Evolutionary conservation across 2,329 filamentous ascomycete genomes (phyloP), one percentile per base, ranked within the genome.

Genomic region (Aspergillus nomiae): DNA sequence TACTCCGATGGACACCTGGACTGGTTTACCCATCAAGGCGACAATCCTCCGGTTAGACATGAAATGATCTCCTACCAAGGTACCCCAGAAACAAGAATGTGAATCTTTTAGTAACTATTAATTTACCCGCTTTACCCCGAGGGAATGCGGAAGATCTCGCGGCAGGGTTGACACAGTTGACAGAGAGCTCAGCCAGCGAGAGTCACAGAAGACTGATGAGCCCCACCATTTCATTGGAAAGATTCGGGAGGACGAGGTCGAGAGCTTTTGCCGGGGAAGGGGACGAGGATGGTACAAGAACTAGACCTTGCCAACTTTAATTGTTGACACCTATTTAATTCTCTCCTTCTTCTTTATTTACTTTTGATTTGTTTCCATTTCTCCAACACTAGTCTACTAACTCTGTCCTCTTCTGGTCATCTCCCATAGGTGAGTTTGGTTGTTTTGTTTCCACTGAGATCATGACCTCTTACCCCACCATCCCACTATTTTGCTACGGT

Each of bases 211-310:
- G 61, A 63, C 58, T 63, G 65, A 56, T 56, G 21, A 70, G 76
- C 74, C 76, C 76, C 76, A 78, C 76, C 70, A 68, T 70, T 63
- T 60, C 67, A 61, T 76, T 75, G 73, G 75, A 74, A 77, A 77
- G 73, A 76, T 71, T 76, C 76, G 76, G 76, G 76, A 41, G 73
- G 61, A 59, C 63, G 62, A 67, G 41, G 64, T 63, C 61, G 64
- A 59, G 71, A 69, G 71, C 66, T 70, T 71, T 74, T 74, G 64
- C 72, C 71, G 69, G 65, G 63, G 65, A 54, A 63, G 60, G 63
- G 64, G 54, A 36, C 14, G 12, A 56, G 38, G 41, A 61, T 59
- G 58, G 56, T 65, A 63, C 66, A 67, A 67, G 64, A 68, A 65
- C 59, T 53, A 59, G 59, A 6, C 62, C 38, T 26, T 55, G 62